Conservation (phyloP, 202 grass and related monocot species). For the Zoysia matrella region DNA sequence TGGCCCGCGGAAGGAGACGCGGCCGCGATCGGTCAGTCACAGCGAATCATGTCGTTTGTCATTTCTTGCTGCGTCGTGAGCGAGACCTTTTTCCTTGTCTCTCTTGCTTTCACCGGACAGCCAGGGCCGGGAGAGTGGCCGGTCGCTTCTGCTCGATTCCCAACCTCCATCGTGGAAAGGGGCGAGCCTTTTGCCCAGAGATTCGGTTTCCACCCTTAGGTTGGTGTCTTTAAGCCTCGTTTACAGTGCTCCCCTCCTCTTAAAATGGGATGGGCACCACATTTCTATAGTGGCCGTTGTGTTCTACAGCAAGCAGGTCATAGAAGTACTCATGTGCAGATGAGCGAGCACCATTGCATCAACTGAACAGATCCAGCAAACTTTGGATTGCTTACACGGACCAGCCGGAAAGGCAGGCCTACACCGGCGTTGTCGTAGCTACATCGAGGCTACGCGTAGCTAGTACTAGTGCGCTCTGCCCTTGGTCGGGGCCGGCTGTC, state of each 20-base stretch:
- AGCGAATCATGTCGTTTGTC: constrained; percentile 68
- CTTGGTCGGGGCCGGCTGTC: constrained; percentile 27
- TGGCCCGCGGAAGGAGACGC: constrained; percentile 18
- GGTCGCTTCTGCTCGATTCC: constrained; percentile 36
- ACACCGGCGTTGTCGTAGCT: constrained; percentile 13
- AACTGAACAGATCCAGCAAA: neutral
- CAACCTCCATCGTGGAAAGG: constrained; percentile 9
- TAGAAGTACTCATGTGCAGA: neutral
- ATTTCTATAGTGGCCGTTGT: neutral
- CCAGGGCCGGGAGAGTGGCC: neutral
- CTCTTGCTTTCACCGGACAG: neutral
- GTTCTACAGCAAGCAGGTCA: neutral
- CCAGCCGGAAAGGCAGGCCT: constrained; percentile 34
- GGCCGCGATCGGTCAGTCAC: constrained; percentile 43
- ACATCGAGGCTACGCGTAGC: constrained; percentile 10
- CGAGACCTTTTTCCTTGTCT: neutral
- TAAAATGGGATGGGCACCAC: neutral
- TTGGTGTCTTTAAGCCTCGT: no score
- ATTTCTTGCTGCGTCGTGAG: constrained; percentile 17
- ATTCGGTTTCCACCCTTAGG: constrained; percentile 30
- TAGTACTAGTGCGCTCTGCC: constrained; percentile 6
- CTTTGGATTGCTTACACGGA: constrained; percentile 26
- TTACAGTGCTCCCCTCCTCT: neutral
- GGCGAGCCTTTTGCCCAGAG: constrained; percentile 44
- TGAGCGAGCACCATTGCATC: neutral